Conservation (phyloP, 2,329 filamentous ascomycete species). For the Calonectria montana region DNA sequence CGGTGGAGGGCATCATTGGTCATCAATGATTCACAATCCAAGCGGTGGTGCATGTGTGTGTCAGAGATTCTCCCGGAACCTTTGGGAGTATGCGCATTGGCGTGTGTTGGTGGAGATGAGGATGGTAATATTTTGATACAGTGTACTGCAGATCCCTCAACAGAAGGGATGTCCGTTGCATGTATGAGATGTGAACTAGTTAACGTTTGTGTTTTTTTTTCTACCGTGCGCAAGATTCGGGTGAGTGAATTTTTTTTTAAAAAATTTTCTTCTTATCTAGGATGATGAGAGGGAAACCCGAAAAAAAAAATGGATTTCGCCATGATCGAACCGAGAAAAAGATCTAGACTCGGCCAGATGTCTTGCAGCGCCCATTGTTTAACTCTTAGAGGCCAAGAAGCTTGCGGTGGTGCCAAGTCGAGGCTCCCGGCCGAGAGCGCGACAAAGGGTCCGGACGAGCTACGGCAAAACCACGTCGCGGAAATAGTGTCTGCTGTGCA, state of each 20-base stretch:
- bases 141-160: conserved; percentile 5
- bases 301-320: neutral
- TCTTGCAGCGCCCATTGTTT: conserved; percentile 13
- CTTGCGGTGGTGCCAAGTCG: conserved; percentile 11
- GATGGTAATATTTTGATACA: conserved; percentile 1
- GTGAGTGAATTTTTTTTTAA: neutral
- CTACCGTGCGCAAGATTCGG: too few species aligned
- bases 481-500: conserved; percentile 2
- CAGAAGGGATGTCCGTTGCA: conserved; percentile 3
- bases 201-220: neutral
- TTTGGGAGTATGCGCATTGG: neutral
- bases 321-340: neutral
- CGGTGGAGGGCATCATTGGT: neutral
- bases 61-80: conserved; percentile 7
- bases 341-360: conserved; percentile 12
- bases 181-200: neutral
- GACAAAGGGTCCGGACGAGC: conserved; percentile 2
- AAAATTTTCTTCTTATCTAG: neutral
- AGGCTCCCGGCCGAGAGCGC: conserved; percentile 23
- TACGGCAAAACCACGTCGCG: neutral
- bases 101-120: conserved; percentile 7
- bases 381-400: conserved; percentile 6
- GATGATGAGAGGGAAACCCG: neutral
- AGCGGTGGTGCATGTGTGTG: conserved; percentile 5
- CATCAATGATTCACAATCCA: conserved; percentile 3